Evolutionary conservation across 495 filamentous ascomycete species (phyloP), one percentile per base, ranked within the genome.

Genomic region (Xylaria telfairii): DNA sequence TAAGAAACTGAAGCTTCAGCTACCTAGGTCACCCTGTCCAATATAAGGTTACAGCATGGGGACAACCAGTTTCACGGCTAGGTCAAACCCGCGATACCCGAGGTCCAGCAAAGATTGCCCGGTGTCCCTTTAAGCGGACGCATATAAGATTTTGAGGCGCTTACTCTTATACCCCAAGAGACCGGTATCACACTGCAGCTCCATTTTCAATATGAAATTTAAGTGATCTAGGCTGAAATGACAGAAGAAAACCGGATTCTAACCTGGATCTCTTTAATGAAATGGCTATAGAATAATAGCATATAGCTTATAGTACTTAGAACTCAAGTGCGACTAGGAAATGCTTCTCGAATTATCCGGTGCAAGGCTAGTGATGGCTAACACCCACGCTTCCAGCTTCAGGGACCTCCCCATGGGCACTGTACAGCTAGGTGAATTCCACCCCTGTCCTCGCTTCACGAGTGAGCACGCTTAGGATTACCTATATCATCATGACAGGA

Each of bases 51-150:
- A 17, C 53, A 12, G 13, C 26, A 56, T 56, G 26, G 26, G 28
- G 28, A 57, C 8, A 57, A 32, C 24, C 15, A 34, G 15, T 59
- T 57, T 37, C 37, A 19, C 21, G 56, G 17, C 26, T 28, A 32
- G 53, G 17, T 34, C 9, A 17, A 57, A 57, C 32, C 56, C 56
- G 56, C 17, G 56, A 59, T 59, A 37, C 19, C 56, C 56, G 56
- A 21, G 2, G 56, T 5, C 21, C 56, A 37, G 15, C 54, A 57
- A 34, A 34, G 13, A 34, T 32, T 57, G 30, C 10, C 15, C 15
- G 9, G 37, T 37, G 32, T 28, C 15, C 28, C 34, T 28, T 17
- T 9, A 57, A 30, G 56, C 32, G 19, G 7, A n/a, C 32, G n/a
- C n/a, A 4, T 37, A 37, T 8, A 13, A 0, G 24, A n/a, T 17